Evolutionary conservation across 306 rosid species (phyloP), one percentile per base, ranked within the genome.

Genomic region (Trifolium subterraneum): DNA sequence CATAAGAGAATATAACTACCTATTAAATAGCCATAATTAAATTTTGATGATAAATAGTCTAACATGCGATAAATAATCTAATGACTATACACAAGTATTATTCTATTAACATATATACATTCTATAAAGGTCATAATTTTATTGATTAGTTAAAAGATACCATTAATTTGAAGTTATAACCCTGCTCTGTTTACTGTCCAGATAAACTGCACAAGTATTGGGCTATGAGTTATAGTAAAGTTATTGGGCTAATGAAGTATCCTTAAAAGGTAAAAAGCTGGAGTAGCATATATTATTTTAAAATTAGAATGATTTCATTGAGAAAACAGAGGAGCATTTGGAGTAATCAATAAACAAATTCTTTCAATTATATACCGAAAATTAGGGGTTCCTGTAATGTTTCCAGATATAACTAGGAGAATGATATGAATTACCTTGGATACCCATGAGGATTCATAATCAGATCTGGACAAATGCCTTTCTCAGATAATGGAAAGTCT

Each of bases 391-490:
- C 35, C 20, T 14, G 63, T 6, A 25, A 65, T 44, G 27, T 42
- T 36, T 23, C 63, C 42, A 63, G 70, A 10, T 64, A 79, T 56
- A 83, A 22, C 27, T 20, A 39, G 8, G 31, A 38, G 56, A 65
- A 72, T 79, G 19, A 63, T 63, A 22, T 41, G 51, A 7, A 22
- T 76, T 80, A 90, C 98, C 98, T 93, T 27, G 98, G 97, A 81
- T 91, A 93, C 73, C 98, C 98, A 79, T 93, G 98, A 75, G 97
- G 98, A 70, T 93, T 93, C 98, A 93, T 93, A 61, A 93, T 93
- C 73, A 93, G 80, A 83, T 93, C 98, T 7, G 98, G 97, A 82
- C 98, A 93, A 72, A 93, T 88, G 86, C 98, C 98, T 78, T 91
- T 88, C 84, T 93, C 98, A 45, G 96, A 88, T 84, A 93, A 93